These are phyloP conservation scores for Irineochytrium annulatum DNA, from an alignment of 192 early-diverging fungal genomes.

Conservation along the genomic window DNA sequence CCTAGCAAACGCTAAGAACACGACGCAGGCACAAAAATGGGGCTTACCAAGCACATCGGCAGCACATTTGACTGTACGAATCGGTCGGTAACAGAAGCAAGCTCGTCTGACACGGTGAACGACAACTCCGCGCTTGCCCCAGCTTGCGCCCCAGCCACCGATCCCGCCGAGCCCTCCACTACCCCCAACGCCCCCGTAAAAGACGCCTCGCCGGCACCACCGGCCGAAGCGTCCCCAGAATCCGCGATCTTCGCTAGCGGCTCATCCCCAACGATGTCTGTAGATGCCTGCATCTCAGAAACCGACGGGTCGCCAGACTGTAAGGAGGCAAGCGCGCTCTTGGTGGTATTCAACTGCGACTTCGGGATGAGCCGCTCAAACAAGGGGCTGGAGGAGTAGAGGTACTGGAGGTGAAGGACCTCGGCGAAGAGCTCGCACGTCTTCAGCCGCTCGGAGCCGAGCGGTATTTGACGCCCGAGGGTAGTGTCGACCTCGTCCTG, in stretches of 20 bases:
- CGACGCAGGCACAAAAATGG: too few relatives aligned
- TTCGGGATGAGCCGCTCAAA: conserved; percentile 52
- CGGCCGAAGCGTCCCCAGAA: too few relatives aligned
- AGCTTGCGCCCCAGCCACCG: too few relatives aligned
- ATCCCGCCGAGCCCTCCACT: too few relatives aligned
- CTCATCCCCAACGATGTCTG: background rate
- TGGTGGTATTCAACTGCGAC: too few relatives aligned
- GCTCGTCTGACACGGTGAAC: conserved; percentile 50
- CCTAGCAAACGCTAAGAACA: too few relatives aligned
- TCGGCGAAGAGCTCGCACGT: conserved; percentile 99
- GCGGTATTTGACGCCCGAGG: conserved; percentile 69
- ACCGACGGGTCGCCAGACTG: background rate
- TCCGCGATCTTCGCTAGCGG: too few relatives aligned
- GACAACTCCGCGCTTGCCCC: conserved; percentile 9
- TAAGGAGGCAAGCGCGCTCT: conserved; percentile 5
- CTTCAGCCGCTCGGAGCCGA: conserved; percentile 91
- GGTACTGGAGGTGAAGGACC: conserved; percentile 79
- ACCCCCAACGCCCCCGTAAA: too few relatives aligned
- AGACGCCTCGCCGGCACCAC: too few relatives aligned
- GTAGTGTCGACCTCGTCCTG: conserved; percentile 66
- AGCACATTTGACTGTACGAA: conserved; percentile 46
- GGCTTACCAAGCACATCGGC: conserved; percentile 46
- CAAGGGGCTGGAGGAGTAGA: conserved; percentile 51
- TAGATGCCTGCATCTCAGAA: too few relatives aligned
- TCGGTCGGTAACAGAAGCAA: conserved; percentile 42